Evolutionary conservation across 306 rosid genomes (phyloP).

Genomic region (Cicer arietinum): DNA sequence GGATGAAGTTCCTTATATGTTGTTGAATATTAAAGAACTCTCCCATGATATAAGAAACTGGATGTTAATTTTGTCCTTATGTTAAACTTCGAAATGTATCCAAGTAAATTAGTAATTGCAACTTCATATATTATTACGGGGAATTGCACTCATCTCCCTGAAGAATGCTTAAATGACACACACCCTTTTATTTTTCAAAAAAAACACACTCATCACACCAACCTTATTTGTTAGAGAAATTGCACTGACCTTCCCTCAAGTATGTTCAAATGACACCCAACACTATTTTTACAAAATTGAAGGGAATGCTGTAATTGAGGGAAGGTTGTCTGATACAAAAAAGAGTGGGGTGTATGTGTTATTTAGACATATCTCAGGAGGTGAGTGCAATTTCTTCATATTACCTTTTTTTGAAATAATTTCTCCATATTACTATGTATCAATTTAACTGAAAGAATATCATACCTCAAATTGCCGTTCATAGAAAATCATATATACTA

Average conservation of each 20-base stretch:
- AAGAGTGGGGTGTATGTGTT: neutral
- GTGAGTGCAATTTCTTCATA: neutral
- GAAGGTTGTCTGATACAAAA: neutral
- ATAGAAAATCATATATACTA: conserved; percentile 24
- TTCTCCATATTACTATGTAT: conserved; percentile 13
- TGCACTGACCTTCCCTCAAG: neutral
- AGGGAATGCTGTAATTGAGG: neutral
- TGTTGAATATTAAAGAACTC: conserved; percentile 4
- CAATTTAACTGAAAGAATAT: conserved; percentile 33
- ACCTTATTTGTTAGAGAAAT: neutral
- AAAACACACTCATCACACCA: neutral
- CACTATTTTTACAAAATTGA: neutral
- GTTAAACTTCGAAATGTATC: conserved; percentile 26
- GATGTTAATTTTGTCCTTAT: conserved; percentile 13
- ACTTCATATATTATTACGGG: conserved; percentile 14
- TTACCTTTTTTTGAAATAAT: neutral
- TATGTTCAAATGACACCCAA: neutral
- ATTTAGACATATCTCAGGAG: neutral
- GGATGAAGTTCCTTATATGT: neutral
- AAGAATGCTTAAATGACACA: neutral
- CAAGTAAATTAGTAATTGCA: conserved; percentile 39
- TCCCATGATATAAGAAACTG: neutral
- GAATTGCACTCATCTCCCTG: neutral
- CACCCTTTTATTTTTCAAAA: neutral
- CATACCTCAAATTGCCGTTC: conserved; percentile 34